phyloP scores from a whole-genome alignment of 345 rosid genomes.

The Syzygium jambos region DNA sequence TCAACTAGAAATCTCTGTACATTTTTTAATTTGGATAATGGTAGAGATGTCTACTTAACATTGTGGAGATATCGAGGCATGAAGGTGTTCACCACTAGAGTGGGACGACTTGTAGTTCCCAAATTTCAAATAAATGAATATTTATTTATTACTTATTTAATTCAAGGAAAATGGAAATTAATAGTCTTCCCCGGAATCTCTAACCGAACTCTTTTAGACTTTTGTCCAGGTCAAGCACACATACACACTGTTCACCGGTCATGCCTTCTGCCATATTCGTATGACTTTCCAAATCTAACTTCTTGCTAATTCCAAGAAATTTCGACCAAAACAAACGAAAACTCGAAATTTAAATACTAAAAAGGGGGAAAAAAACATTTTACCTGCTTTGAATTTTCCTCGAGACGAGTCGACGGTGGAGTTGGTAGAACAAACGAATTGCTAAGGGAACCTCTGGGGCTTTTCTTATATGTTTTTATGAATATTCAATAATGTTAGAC shows the following conservation, averaged over 20 bases:
- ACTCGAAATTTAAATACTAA: neutral
- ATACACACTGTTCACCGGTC: neutral
- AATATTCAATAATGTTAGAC: no score
- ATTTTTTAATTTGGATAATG: neutral
- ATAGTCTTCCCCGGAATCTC: neutral
- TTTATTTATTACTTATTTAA: neutral
- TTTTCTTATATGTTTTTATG: neutral
- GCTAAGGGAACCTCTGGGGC: no score
- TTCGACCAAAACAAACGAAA: neutral
- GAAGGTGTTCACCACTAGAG: neutral
- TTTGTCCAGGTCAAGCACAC: neutral
- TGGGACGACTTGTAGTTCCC: neutral
- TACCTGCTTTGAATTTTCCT: neutral
- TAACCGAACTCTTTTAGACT: neutral
- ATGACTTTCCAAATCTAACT: neutral
- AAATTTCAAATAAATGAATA: neutral
- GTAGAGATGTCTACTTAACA: neutral
- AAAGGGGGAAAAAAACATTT: neutral
- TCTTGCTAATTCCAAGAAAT: neutral
- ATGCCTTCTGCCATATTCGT: neutral
- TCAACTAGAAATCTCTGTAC: neutral
- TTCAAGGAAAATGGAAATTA: neutral
- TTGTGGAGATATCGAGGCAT: neutral
- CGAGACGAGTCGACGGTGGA: neutral
- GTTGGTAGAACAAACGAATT: neutral